Evolutionary conservation across 2,329 filamentous ascomycete genomes (phyloP).

Genomic region (Cordyceps pruinosa): DNA sequence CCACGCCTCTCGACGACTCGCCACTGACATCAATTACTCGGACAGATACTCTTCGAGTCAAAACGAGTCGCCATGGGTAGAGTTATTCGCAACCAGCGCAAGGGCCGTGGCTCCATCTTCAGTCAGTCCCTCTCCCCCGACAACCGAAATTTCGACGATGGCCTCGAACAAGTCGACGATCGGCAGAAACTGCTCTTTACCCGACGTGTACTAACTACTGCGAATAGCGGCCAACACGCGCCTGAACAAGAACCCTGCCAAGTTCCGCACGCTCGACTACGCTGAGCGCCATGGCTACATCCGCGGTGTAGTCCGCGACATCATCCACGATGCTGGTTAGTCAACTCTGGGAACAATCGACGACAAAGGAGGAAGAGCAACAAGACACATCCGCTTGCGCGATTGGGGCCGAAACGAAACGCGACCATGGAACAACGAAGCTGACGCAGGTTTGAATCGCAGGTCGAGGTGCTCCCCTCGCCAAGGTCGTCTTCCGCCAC

Average conservation of each 20-base stretch:
- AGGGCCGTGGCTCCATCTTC: constrained; percentile 54
- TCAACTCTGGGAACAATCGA: constrained; percentile 14
- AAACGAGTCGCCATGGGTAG: constrained; percentile 43
- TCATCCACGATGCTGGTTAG: constrained; percentile 91
- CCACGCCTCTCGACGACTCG: constrained; percentile 17
- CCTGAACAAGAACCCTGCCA: constrained; percentile 77
- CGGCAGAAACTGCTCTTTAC: not conserved
- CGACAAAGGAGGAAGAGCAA: not conserved
- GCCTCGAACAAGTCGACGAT: constrained; percentile 14
- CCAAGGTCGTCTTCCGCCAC: constrained; percentile 93
- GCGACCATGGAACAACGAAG: constrained; percentile 16
- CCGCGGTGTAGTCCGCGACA: constrained; percentile 95
- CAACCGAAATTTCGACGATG: constrained; percentile 10
- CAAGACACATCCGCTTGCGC: constrained; percentile 15
- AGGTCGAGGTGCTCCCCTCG: constrained; percentile 88
- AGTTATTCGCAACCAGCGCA: constrained; percentile 61
- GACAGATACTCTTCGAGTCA: constrained; percentile 26
- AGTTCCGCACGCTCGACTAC: constrained; percentile 96
- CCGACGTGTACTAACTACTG: constrained; percentile 24
- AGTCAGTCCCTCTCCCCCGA: constrained; percentile 32
- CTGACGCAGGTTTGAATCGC: constrained; percentile 22
- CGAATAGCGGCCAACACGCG: constrained; percentile 68
- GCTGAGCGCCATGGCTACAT: constrained; percentile 96
- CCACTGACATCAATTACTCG: constrained; percentile 23
- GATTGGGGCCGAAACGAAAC: constrained; percentile 12